Evolutionary conservation across 2,329 filamentous ascomycete species (phyloP), one percentile per base, ranked within the genome.

Genomic region (Xylariaceae sp.): DNA sequence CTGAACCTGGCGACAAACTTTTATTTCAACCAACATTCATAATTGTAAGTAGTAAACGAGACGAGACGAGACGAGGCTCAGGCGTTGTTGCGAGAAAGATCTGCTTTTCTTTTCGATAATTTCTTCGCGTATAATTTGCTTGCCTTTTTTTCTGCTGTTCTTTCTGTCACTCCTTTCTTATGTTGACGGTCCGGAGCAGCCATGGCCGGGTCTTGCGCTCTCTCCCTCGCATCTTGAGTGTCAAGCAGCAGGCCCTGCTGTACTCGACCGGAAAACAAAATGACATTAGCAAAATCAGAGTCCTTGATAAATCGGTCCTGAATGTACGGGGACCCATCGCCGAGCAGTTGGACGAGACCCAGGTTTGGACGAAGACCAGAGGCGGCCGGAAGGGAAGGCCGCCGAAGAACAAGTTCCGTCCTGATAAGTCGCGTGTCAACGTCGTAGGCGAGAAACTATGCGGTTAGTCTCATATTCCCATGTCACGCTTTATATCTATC

Each of bases 401-500:
- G 9, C 56, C 30, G 8, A 53, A 39, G 34, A 35, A n/a, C 10
- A 1, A 34, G 3, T 13, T 51, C 39, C 35, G 51, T 18, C 8
- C 54, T 47, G 77, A 79, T 58, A 73, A 69, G 57, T 58, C 72
- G 15, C 70, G 84, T 18, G 74, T 86, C 44, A 82, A 87, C 63
- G 72, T 87, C 23, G 76, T 82, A 13, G 77, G 76, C 67, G 74
- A 80, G 11, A 65, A 73, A 42, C 75, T 87, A 13, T 84, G 82
- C 64, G 76, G 78, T 80, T 23, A 2, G 39, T 37, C 45, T 18
- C 34, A 17, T 53, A 4, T 35, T 59, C 37, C 64, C 1, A 30
- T 67, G 10, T 34, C 15, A 42, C n/a, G 30, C 13, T 34, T 51
- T 9, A 35, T n/a, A 23, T n/a, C 15, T 6, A 13, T n/a, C 7